Percentiles rank a stretch among this genome's conserved stretches.
These are phyloP conservation scores for Chaetomiaceae sp. DNA, from an alignment of 2,329 filamentous ascomycete genomes.

Conservation along the genomic window DNA sequence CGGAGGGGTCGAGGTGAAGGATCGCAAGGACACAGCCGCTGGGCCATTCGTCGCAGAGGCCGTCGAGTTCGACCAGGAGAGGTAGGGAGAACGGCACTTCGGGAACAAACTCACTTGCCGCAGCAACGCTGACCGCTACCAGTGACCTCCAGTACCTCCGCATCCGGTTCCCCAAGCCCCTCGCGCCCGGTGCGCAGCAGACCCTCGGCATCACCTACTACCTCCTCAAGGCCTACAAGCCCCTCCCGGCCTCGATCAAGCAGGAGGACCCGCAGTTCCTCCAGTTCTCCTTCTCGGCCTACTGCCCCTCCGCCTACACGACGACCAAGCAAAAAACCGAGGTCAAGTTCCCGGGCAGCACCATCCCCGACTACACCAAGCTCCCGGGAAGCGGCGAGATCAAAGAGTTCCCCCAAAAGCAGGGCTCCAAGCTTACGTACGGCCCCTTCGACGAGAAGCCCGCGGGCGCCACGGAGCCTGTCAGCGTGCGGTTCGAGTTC, in stretches of 20 bases:
- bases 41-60: constrained; percentile 64
- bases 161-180: constrained; percentile 69
- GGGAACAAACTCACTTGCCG: constrained; percentile 14
- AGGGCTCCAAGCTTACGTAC: constrained; percentile 82
- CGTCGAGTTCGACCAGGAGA: constrained; percentile 60
- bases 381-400: constrained; percentile 61
- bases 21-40: constrained; percentile 73
- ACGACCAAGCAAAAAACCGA: constrained; percentile 96
- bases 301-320: constrained; percentile 74
- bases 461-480: constrained; percentile 68
- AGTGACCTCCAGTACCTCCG: constrained; percentile 79
- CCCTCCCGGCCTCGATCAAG: constrained; percentile 75
- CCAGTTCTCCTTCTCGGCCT: constrained; percentile 78
- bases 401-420: constrained; percentile 64
- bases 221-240: constrained; percentile 69
- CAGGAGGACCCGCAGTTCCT: constrained; percentile 87
- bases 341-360: constrained; percentile 74
- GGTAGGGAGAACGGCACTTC: constrained; percentile 36
- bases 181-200: constrained; percentile 71
- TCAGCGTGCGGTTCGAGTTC: constrained; percentile 87
- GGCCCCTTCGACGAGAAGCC: constrained; percentile 80
- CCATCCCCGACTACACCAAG: constrained; percentile 80
- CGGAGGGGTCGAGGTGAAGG: constrained; percentile 84
- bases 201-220: constrained; percentile 86
- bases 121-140: constrained; percentile 21